Evolutionary conservation across 495 filamentous ascomycete species (phyloP), one percentile per base, ranked within the genome.

Genomic region (Daldinia concentrica): DNA sequence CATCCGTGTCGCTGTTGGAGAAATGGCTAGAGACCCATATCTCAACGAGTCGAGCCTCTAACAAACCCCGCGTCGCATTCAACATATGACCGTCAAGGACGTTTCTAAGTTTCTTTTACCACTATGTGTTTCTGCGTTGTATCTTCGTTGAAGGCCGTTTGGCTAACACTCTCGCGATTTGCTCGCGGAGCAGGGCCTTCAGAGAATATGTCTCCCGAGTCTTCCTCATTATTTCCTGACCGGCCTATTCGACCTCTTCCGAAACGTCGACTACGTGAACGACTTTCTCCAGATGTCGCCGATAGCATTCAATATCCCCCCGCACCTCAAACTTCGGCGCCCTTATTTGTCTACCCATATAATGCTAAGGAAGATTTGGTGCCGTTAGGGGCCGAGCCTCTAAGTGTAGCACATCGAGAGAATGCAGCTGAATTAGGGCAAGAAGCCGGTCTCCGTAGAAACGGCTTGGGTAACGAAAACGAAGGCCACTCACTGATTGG

Each of bases 201-300:
- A 59, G 63, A 69, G 43, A 84, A 65, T 17, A 87, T 88, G 86
- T 88, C 90, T 78, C 85, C 90, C 73, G 92, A 95, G 79, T 89
- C 90, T 54, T 94, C 93, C 56, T 84, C 90, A 34, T 79, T 92
- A 71, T 95, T 92, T 76, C 92, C 93, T 69, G 92, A 96, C 74
- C 89, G 96, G 73, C 90, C 94, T 63, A 98, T 99, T 76, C 92
- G 94, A 43, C 96, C 96, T 55, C 85, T 99, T 60, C 96, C 96
- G 34, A 95, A 91, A 81, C 89, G 93, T 66, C 89, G 90, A 62
- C 84, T 98, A 19, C 91, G 93, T 55, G 93, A 94, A 68, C 90
- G 93, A 41, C 84, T 99, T 26, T 91, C 94, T 15, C 88, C 90
- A 66, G 93, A 95, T 72, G 89, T 92, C 65, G 94, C 92, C 58